Evolutionary conservation across 768 basidiomycete genomes (phyloP).

Genomic region (Auriscalpium orientale): DNA sequence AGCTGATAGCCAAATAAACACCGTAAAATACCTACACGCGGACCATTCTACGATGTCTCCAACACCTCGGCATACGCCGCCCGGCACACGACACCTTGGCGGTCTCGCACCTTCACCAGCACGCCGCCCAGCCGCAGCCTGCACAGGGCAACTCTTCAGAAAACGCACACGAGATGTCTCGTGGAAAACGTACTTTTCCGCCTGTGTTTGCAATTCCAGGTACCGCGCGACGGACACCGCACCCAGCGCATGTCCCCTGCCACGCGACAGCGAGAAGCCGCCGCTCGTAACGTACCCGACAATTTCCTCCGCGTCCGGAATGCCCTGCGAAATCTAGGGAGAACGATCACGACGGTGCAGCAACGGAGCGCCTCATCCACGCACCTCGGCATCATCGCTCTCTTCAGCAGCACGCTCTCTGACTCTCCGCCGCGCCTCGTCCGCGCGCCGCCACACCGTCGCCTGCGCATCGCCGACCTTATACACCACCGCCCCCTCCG

Average conservation of each 20-base stretch:
- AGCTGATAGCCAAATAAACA: too few relatives aligned
- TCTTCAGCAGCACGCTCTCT: slow-evolving; percentile 15
- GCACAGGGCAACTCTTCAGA: not conserved
- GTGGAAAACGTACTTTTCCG: slow-evolving; percentile 26
- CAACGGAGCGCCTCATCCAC: slow-evolving; percentile 1
- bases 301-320: slow-evolving; percentile 36
- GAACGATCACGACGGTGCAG: not conserved
- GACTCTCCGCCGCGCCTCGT: slow-evolving; percentile 18
- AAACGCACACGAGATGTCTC: not conserved
- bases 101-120: slow-evolving; percentile 60
- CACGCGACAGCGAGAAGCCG: slow-evolving; percentile 70
- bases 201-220: slow-evolving; percentile 46
- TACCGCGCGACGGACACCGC: slow-evolving; percentile 52
- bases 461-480: slow-evolving; percentile 47
- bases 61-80: slow-evolving; percentile 8
- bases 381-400: slow-evolving; percentile 24
- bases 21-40: too few relatives aligned
- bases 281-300: slow-evolving; percentile 86
- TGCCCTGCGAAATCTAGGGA: slow-evolving; percentile 37
- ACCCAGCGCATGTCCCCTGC: slow-evolving; percentile 72
- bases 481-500: slow-evolving; percentile 72
- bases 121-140: slow-evolving; percentile 19
- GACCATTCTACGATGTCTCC: not conserved
- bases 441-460: slow-evolving; percentile 36
- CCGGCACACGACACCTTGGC: slow-evolving; percentile 29